A percentile compares a stretch with the other conserved stretches of the same genome.
These are phyloP conservation scores for Rubia peregrina DNA, from an alignment of 305 asterid genomes.

Conservation along the genomic window DNA sequence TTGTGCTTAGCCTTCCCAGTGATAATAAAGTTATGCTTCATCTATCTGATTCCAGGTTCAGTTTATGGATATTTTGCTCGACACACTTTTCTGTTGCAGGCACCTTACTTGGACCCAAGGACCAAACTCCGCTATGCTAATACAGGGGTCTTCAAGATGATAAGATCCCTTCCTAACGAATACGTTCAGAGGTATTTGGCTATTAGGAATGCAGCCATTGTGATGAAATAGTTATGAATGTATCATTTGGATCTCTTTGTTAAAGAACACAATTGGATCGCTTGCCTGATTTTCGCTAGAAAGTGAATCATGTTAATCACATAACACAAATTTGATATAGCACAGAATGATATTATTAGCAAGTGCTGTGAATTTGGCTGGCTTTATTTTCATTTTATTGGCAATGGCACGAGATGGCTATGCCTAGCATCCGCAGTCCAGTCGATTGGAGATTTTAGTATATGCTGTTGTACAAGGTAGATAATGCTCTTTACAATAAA, in stretches of 20 bases:
- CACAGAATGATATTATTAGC: background rate
- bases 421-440: background rate
- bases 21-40: background rate
- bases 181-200: constrained; percentile 82
- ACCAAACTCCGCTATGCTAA: constrained; percentile 85
- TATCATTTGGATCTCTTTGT: background rate
- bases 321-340: background rate
- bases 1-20: background rate
- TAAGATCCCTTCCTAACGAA: constrained; percentile 77
- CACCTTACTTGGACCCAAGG: constrained; percentile 91
- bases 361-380: background rate
- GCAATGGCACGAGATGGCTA: too few relatives aligned
- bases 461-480: too few relatives aligned
- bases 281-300: background rate
- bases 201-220: constrained; percentile 87
- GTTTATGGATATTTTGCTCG: background rate
- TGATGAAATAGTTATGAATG: constrained; percentile 46
- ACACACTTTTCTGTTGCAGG: constrained; percentile 37
- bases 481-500: background rate
- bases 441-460: background rate
- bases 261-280: background rate
- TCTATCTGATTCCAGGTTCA: background rate
- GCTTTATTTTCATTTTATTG: background rate
- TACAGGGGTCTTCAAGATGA: constrained; percentile 65
- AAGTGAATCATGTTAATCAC: background rate